Evolutionary conservation across 2,329 filamentous ascomycete genomes (phyloP), one percentile per base, ranked within the genome.

Genomic region (Sclerotinia sclerotiorum): DNA sequence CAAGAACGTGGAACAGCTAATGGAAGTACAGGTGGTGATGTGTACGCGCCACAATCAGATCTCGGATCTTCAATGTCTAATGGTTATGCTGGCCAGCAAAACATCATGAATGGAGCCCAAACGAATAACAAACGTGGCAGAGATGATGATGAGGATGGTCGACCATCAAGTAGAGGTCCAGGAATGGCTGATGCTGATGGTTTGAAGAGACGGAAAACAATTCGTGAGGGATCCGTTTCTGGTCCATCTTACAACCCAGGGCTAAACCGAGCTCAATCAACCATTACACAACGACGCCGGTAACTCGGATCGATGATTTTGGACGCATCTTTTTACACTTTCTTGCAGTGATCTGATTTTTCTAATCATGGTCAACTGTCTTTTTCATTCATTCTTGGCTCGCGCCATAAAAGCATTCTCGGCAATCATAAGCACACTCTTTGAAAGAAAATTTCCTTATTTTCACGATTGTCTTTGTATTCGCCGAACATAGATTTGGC

Each of bases 181-280:
- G 79, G 82, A 48, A 67, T 67, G 65, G 68, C 69, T 10, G 87
- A 89, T 56, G 81, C 88, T 71, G 86, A 90, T 58, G 83, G 84
- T 29, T 79, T 90, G 69, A 96, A 96, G 82, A 88, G 93, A 73
- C 88, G 92, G 72, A 94, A 94, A 83, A 94, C 91, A 0, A 83
- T 91, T 73, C 85, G 87, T 71, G 88, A 92, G 74, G 81, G 83
- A 15, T 80, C 82, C 2, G 82, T 85, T n/a, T 80, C 84, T n/a
- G 75, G 81, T 29, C 80, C 84, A 29, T 79, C 77, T 24, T 86
- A 85, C 73, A 84, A 86, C 61, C 73, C 81, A 24, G 79, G 72
- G 49, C 67, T 85, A 76, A 83, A 78, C 71, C 82, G 84, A 71
- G 79, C 83, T 65, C 79, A 82, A 48, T 80, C 84, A 3, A 78